phyloP scores from a whole-genome alignment of 345 rosid species.

The Stellera chamaejasme region DNA sequence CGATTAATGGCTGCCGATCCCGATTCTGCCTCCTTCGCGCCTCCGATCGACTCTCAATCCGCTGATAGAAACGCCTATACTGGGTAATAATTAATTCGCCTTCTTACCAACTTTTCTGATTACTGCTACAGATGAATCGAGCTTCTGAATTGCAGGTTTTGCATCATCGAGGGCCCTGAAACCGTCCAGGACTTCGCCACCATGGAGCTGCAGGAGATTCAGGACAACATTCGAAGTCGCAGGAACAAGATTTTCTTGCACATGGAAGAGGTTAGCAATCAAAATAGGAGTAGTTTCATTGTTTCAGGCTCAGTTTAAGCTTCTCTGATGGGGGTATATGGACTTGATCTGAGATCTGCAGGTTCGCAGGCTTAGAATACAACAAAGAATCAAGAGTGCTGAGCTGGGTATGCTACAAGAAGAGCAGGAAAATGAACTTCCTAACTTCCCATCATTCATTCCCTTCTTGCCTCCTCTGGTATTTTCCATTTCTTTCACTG shows the following conservation, averaged over 20 bases:
- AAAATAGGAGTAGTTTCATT: background rate
- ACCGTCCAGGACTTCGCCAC: slow-evolving; percentile 86
- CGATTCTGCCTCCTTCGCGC: slow-evolving; percentile 33
- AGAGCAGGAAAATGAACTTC: slow-evolving; percentile 65
- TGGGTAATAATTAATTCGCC: slow-evolving; percentile 29
- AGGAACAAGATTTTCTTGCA: slow-evolving; percentile 92
- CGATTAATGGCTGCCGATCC: slow-evolving; percentile 45
- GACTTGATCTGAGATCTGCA: slow-evolving; percentile 10
- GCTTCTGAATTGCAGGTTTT: slow-evolving; percentile 45
- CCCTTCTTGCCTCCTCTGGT: slow-evolving; percentile 97
- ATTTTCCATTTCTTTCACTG: slow-evolving; percentile 5
- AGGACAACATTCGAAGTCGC: slow-evolving; percentile 85
- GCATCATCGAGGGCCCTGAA: slow-evolving; percentile 98
- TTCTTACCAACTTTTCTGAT: background rate
- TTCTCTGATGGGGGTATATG: background rate
- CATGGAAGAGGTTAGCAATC: slow-evolving; percentile 80
- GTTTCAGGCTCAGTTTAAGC: slow-evolving; percentile 9
- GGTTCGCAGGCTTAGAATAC: slow-evolving; percentile 94
- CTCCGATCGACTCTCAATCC: slow-evolving; percentile 51
- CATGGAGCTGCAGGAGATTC: slow-evolving; percentile 89
- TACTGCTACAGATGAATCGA: background rate
- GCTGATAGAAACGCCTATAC: slow-evolving; percentile 42
- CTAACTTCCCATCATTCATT: slow-evolving; percentile 90
- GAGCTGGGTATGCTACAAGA: slow-evolving; percentile 61
- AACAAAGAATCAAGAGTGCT: slow-evolving; percentile 66